Conservation (phyloP, 805 yeast species). For the Wickerhamomyces xylosicus region DNA sequence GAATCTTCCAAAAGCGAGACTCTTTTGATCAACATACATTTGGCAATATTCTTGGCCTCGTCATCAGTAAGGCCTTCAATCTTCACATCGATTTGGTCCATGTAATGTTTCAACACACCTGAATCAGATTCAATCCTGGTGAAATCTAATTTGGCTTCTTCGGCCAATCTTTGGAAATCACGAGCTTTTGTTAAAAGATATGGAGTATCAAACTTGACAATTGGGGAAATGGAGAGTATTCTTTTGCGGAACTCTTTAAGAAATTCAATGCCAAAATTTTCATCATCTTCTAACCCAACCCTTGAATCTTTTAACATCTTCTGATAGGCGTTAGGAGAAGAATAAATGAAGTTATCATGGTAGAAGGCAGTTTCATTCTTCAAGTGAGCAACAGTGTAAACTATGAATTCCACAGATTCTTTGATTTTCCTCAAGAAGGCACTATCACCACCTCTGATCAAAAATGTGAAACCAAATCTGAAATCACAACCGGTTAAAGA, state of each 20-base stretch:
- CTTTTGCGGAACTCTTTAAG: constrained; percentile 33
- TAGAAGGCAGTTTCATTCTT: constrained; percentile 69
- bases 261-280: constrained; percentile 28
- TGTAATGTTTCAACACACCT: constrained; percentile 14
- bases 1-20: constrained; percentile 21
- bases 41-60: constrained; percentile 22
- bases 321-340: constrained; percentile 29
- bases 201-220: constrained; percentile 68
- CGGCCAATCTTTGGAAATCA: constrained; percentile 33
- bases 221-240: constrained; percentile 74
- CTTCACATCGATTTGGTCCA: constrained; percentile 18
- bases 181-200: constrained; percentile 45
- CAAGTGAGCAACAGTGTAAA: constrained; percentile 68
- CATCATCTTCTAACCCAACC: constrained; percentile 10
- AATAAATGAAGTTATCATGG: constrained; percentile 55
- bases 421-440: constrained; percentile 58
- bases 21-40: constrained; percentile 22
- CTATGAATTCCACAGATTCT: constrained; percentile 69
- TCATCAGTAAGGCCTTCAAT: constrained; percentile 4
- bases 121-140: constrained; percentile 9
- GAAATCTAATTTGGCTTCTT: constrained; percentile 15
- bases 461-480: constrained; percentile 73
- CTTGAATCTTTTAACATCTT: constrained; percentile 9
- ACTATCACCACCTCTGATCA: constrained; percentile 69
- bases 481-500: constrained; percentile 69